Evolutionary conservation across 441 rosid species (phyloP).

Genomic region (Sinapis alba): DNA sequence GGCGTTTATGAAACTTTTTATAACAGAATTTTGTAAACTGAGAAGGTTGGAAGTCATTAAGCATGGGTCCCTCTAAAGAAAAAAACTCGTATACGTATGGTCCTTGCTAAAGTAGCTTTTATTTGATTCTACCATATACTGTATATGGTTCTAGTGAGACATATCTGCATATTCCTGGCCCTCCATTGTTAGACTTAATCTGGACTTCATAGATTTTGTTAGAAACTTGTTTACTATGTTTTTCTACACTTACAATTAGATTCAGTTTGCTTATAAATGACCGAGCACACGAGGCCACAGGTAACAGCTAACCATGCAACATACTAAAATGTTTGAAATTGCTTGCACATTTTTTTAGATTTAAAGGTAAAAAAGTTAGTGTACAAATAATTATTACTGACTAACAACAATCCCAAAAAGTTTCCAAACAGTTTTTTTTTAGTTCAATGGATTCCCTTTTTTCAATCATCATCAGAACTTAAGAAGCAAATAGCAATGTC

Average conservation of each 20-base stretch:
- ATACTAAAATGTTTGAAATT: neutral
- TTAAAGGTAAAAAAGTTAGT: neutral
- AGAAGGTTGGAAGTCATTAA: neutral
- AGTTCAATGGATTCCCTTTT: neutral
- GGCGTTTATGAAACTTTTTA: neutral
- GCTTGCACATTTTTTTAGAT: neutral
- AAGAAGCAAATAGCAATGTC: neutral
- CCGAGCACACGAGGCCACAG: neutral
- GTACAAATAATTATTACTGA: neutral
- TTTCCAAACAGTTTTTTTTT: neutral
- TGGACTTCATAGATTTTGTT: too few species aligned
- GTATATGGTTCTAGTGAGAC: conserved; percentile 22
- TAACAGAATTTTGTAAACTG: neutral
- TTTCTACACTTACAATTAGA: neutral
- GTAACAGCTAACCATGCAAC: neutral
- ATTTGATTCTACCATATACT: conserved; percentile 24
- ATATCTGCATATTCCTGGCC: neutral
- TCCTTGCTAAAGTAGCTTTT: conserved; percentile 19
- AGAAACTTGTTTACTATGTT: too few species aligned
- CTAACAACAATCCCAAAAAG: neutral
- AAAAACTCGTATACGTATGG: conserved; percentile 16
- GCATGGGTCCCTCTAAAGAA: conserved; percentile 25
- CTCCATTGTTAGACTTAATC: neutral
- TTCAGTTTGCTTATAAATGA: neutral
- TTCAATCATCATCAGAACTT: neutral